Percentiles rank a stretch among this genome's conserved stretches.
These are phyloP conservation scores for Allantophomopsis cytisporea DNA, from an alignment of 2,329 filamentous ascomycete genomes.

Conservation along the genomic window DNA sequence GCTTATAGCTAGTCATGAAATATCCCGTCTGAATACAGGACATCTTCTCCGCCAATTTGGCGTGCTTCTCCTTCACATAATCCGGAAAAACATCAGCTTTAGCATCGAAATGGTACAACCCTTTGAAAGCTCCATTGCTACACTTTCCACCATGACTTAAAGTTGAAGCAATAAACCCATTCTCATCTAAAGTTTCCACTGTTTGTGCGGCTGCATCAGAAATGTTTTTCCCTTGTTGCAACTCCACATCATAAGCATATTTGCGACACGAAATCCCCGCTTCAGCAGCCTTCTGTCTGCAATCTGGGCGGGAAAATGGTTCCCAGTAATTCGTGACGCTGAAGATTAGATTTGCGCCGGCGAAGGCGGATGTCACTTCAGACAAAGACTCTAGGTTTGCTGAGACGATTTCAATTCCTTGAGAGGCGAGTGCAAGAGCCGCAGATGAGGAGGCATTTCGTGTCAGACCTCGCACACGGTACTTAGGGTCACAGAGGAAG, in stretches of 20 bases:
- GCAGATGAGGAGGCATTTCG: slow-evolving; percentile 23
- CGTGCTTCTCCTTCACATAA: slow-evolving; percentile 28
- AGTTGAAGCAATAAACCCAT: slow-evolving; percentile 32
- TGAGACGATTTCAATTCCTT: slow-evolving; percentile 27
- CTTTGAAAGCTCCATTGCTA: slow-evolving; percentile 28
- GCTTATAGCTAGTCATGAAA: slow-evolving; percentile 25
- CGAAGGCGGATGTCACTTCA: slow-evolving; percentile 24
- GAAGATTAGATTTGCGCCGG: slow-evolving; percentile 35
- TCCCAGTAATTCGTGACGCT: slow-evolving; percentile 39
- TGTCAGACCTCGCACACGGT: slow-evolving; percentile 30
- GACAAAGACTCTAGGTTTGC: slow-evolving; percentile 26
- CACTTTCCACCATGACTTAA: slow-evolving; percentile 32
- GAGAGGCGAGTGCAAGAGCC: slow-evolving; percentile 20
- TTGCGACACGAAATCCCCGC: slow-evolving; percentile 25
- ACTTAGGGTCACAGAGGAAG: slow-evolving; percentile 24
- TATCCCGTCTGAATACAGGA: slow-evolving; percentile 10
- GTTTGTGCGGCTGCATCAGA: slow-evolving; percentile 33
- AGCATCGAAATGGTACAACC: slow-evolving; percentile 37
- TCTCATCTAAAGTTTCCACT: slow-evolving; percentile 25
- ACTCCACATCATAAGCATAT: slow-evolving; percentile 33
- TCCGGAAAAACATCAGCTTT: slow-evolving; percentile 33
- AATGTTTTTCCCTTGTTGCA: slow-evolving; percentile 38
- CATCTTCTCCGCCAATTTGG: slow-evolving; percentile 31
- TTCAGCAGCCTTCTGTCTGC: slow-evolving; percentile 22
- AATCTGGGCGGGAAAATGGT: slow-evolving; percentile 29